Evolutionary conservation across 495 filamentous ascomycete species (phyloP).

Genomic region (Tuber brumale): DNA sequence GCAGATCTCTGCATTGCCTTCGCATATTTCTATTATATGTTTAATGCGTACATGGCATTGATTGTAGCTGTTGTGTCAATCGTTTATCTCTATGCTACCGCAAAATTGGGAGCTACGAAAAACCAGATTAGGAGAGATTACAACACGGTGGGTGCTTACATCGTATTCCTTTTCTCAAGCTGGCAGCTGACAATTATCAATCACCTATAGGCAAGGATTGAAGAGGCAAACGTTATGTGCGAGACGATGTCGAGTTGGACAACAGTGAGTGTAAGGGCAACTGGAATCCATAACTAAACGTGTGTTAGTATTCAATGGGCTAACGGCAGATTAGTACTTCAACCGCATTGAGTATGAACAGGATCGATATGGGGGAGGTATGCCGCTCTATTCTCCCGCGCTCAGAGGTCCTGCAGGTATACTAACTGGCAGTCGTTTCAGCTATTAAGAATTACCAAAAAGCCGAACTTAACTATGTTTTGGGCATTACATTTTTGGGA

Average conservation of each 20-base stretch:
- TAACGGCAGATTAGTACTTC: conserved; percentile 49
- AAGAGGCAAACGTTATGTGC: conserved; percentile 56
- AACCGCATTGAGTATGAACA: conserved; percentile 63
- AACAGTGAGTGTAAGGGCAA: conserved; percentile 50
- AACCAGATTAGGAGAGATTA: conserved; percentile 46
- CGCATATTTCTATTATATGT: conserved; percentile 60
- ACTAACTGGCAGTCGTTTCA: conserved; percentile 11
- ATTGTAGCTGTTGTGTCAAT: conserved; percentile 57
- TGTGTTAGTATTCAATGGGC: neutral
- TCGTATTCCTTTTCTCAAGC: conserved; percentile 30
- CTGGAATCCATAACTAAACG: neutral
- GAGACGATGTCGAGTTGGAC: conserved; percentile 63
- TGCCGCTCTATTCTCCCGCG: neutral
- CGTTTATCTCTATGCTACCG: conserved; percentile 58
- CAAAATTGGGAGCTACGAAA: conserved; percentile 47
- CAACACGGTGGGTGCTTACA: conserved; percentile 38
- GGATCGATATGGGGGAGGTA: conserved; percentile 51
- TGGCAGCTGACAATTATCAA: conserved; percentile 32
- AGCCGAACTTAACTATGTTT: conserved; percentile 38
- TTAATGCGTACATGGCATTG: conserved; percentile 68
- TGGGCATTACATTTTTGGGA: conserved; percentile 38
- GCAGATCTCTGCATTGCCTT: conserved; percentile 65
- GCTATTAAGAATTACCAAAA: conserved; percentile 40
- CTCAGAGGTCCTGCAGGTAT: neutral
- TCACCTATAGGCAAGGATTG: conserved; percentile 45